Evolutionary conservation across 768 basidiomycete species (phyloP), one percentile per base, ranked within the genome.

Genomic region (Boletus subparvulus): DNA sequence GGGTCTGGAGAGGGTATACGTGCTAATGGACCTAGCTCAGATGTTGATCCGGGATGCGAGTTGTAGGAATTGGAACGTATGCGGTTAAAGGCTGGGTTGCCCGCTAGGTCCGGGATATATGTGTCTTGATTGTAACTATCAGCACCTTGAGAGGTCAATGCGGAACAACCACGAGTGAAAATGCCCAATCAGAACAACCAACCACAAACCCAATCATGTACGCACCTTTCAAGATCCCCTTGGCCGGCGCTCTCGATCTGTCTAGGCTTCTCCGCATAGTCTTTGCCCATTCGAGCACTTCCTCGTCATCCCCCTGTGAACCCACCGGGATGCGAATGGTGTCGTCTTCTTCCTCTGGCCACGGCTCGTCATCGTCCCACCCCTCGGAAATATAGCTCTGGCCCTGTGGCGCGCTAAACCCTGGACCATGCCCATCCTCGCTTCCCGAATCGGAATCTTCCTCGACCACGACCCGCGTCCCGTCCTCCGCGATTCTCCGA

Each of bases 1-100:
- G 91, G 89, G 67, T 94, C 90, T 3, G 90, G 87, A 7, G 87
- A 83, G 49, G 92, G 91, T 56, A 94, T 86, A 52, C 83, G 86
- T 32, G 91, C 88, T 41, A 94, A 78, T 6, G 92, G 92, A 28
- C 91, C 91, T 21, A 79, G 75, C 60, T 86, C 83, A 6, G 79
- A 75, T 47, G 77, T 80, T 19, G 72, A 68, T 39, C 68, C 71
- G 5, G 79, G 73, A 52, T 76, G 74, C 21, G 80, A 77, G 59
- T 82, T 83, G 76, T 94, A 90, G 21, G 94, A 96, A 72, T 94
- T 94, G 45, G 93, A 90, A 46, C 94, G 86, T 46, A 78, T 73
- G 49, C 89, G 85, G 46, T 65, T 72, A 61, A 77, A 78, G 24
- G 73, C 68, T 12, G 80, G 68, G 58, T 77, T 75, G 39, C 69